These are phyloP conservation scores for Cladophialophora bantiana DNA, from an alignment of 2,329 filamentous ascomycete species.

Conservation along the genomic window DNA sequence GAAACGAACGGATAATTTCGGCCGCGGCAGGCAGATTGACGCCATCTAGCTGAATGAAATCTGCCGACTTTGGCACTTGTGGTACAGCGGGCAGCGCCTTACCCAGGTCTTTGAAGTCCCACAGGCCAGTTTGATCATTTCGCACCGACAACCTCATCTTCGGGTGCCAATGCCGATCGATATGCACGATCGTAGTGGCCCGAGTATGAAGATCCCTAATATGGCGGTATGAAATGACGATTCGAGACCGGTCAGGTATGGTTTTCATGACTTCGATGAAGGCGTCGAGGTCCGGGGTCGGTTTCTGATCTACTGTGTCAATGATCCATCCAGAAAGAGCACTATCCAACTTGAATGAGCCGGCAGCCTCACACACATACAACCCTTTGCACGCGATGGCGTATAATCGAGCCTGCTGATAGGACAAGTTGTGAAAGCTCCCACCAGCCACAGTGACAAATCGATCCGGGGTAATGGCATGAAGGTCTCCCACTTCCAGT, in stretches of 20 bases:
- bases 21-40: slow-evolving; percentile 89
- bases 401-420: slow-evolving; percentile 95
- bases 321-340: slow-evolving; percentile 93
- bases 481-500: slow-evolving; percentile 84
- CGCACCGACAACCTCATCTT: slow-evolving; percentile 93
- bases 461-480: slow-evolving; percentile 92
- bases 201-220: slow-evolving; percentile 92
- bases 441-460: slow-evolving; percentile 94
- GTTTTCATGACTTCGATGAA: slow-evolving; percentile 90
- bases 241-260: slow-evolving; percentile 80
- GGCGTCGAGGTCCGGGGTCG: slow-evolving; percentile 82
- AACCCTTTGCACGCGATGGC: slow-evolving; percentile 91
- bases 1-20: slow-evolving; percentile 91
- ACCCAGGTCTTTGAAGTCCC: slow-evolving; percentile 90
- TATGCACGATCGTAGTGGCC: slow-evolving; percentile 88
- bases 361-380: slow-evolving; percentile 91
- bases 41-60: slow-evolving; percentile 91
- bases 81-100: slow-evolving; percentile 78
- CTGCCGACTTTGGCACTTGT: slow-evolving; percentile 76
- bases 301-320: slow-evolving; percentile 89
- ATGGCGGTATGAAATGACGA: slow-evolving; percentile 96
- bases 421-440: slow-evolving; percentile 94
- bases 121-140: slow-evolving; percentile 87
- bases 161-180: slow-evolving; percentile 94
- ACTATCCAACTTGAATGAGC: slow-evolving; percentile 93